Conservation (phyloP, 1,284 basidiomycete genomes). For the Rhizoctonia solani region DNA sequence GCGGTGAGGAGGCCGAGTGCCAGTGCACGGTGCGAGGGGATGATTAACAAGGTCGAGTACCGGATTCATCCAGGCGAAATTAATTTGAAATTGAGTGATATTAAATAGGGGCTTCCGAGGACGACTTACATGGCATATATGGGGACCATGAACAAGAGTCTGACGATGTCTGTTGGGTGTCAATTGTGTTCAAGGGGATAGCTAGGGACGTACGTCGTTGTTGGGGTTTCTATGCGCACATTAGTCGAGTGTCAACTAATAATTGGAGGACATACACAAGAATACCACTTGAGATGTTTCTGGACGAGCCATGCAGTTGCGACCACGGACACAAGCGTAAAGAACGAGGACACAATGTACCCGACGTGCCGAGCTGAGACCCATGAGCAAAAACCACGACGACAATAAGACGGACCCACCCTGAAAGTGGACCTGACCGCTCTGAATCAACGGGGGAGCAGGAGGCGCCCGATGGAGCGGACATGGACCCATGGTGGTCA, state of each 20-base stretch:
- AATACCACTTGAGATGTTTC: conserved; percentile 75
- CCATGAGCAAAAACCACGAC: conserved; percentile 33
- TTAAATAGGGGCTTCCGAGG: background rate
- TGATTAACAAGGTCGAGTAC: too few species aligned
- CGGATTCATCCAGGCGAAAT: too few species aligned
- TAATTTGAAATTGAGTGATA: too few species aligned
- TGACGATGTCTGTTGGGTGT: conserved; percentile 60
- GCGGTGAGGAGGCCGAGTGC: too few species aligned
- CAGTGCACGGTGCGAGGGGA: too few species aligned
- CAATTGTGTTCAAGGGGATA: conserved; percentile 22
- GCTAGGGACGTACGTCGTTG: conserved; percentile 58
- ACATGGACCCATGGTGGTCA: conserved; percentile 27
- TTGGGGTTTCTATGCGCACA: conserved; percentile 64
- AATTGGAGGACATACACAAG: conserved; percentile 54
- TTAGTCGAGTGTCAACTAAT: conserved; percentile 33
- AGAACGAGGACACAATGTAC: conserved; percentile 69
- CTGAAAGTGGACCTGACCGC: conserved; percentile 66
- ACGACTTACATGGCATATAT: conserved; percentile 58
- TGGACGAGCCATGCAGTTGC: conserved; percentile 72
- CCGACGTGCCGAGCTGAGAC: conserved; percentile 63
- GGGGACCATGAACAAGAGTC: conserved; percentile 79
- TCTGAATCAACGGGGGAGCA: conserved; percentile 59
- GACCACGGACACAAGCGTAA: conserved; percentile 58
- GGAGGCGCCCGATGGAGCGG: background rate
- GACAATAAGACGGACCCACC: conserved; percentile 48